Percentiles rank a stretch among this genome's conserved stretches.
These are phyloP conservation scores for Glycine latifolia DNA, from an alignment of 306 rosid genomes.

Conservation along the genomic window DNA sequence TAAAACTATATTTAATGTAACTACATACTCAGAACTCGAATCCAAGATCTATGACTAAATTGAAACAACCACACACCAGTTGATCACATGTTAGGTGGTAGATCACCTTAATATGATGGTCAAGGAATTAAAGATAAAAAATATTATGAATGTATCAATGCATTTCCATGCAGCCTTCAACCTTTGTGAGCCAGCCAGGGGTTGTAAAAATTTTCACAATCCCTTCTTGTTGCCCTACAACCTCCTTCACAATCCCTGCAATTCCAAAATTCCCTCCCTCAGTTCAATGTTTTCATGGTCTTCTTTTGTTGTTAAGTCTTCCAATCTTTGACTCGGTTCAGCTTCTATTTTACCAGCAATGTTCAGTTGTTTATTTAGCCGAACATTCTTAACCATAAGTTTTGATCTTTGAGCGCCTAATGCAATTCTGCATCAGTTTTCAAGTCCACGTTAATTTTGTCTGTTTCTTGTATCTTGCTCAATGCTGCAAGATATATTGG, in stretches of 20 bases:
- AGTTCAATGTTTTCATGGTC: conserved; percentile 51
- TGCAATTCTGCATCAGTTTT: conserved; percentile 65
- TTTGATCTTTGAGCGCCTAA: conserved; percentile 58
- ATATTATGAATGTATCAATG: too few species aligned
- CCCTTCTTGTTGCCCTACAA: too few species aligned
- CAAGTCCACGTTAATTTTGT: conserved; percentile 56
- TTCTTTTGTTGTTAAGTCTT: conserved; percentile 51
- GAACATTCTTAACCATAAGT: conserved; percentile 64
- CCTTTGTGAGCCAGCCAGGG: too few species aligned
- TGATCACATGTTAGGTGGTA: too few species aligned
- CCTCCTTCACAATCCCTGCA: conserved; percentile 18
- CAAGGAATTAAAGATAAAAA: too few species aligned
- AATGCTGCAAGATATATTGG: conserved; percentile 62
- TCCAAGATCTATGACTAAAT: too few species aligned
- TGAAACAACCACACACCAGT: too few species aligned
- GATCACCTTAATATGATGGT: too few species aligned
- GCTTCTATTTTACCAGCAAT: conserved; percentile 63
- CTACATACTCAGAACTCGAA: too few species aligned
- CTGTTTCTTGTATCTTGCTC: conserved; percentile 71
- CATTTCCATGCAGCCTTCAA: too few species aligned
- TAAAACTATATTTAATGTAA: too few species aligned
- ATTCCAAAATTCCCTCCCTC: conserved; percentile 52
- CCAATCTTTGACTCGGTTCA: conserved; percentile 58
- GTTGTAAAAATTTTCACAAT: too few species aligned
- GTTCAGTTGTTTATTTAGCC: conserved; percentile 57